These are phyloP conservation scores for Tylopilus balloui DNA, from an alignment of 768 basidiomycete genomes.

Conservation along the genomic window DNA sequence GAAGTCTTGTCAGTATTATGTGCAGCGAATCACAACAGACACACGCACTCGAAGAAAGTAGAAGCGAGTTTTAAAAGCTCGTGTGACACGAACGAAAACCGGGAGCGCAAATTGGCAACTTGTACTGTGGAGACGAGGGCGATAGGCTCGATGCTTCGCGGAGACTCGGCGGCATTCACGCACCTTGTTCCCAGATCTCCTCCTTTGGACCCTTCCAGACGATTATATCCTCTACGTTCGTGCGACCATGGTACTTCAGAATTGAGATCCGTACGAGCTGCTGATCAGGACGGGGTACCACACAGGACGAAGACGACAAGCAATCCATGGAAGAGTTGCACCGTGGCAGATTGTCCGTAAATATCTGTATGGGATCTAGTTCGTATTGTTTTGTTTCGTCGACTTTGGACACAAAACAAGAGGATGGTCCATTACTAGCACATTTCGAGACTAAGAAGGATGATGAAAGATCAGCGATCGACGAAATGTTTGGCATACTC, in stretches of 20 bases:
- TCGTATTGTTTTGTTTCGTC: slow-evolving; percentile 38
- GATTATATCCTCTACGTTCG: slow-evolving; percentile 37
- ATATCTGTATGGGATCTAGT: slow-evolving; percentile 52
- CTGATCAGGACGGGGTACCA: slow-evolving; percentile 45
- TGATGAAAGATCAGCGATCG: not conserved
- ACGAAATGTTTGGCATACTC: not conserved
- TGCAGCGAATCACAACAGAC: not conserved
- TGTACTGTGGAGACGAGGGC: slow-evolving; percentile 38
- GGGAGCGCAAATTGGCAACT: slow-evolving; percentile 46
- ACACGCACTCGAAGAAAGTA: slow-evolving; percentile 55
- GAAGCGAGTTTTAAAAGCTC: slow-evolving; percentile 23
- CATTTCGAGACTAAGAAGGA: slow-evolving; percentile 9
- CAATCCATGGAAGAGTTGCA: slow-evolving; percentile 41
- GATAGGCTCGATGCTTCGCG: not conserved
- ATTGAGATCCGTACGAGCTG: slow-evolving; percentile 56
- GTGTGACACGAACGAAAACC: slow-evolving; percentile 15
- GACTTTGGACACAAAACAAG: slow-evolving; percentile 44
- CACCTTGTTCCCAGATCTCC: slow-evolving; percentile 68
- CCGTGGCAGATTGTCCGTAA: slow-evolving; percentile 34
- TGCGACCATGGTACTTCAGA: slow-evolving; percentile 1
- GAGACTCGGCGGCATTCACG: slow-evolving; percentile 10
- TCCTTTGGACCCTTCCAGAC: slow-evolving; percentile 69
- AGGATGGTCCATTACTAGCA: slow-evolving; percentile 2
- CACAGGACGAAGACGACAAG: slow-evolving; percentile 42
- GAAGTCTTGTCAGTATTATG: not conserved